Base-by-base conservation (phyloP, 2,329 filamentous ascomycete genomes). In the Cordyceps tenuipes region DNA sequence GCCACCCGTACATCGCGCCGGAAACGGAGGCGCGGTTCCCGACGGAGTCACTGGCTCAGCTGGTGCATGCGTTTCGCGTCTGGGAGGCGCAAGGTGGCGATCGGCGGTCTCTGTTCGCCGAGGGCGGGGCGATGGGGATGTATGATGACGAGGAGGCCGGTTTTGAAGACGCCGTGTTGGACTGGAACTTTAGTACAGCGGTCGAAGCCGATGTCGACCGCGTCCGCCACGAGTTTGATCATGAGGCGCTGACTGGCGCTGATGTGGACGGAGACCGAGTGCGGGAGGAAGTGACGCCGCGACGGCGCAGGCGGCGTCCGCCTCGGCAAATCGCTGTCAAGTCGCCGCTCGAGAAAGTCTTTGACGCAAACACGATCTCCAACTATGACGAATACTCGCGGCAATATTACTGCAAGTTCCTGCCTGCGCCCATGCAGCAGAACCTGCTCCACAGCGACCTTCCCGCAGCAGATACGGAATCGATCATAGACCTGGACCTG, bases 11-110 rank as follows among this genome's bases (percentile, higher is more conserved):
- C 68, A 79, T 90, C 58, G 73, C 34, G 12, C 12, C 73, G 51
- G 52, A 1, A 8, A 87, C 85, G 0, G 75, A 75, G 3, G 73
- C 77, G 39, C 74, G 73, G 60, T 85, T 86, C 65, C 86, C 87
- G 0, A 85, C 84, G 0, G 78, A 78, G 0, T 79, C 77, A 15
- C 77, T 90, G 3, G 75, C 81, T 8, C 75, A 82, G 62, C 76
- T 90, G 2, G 83, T 90, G 17, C 81, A 83, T 65, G 83, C 82
- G 7, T 90, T 86, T 71, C 83, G 82, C 65, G 71, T 82, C 13
- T 90, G 87, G 87, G 86, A 89, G 69, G 79, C 83, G 21, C 79
- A 81, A 64, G 87, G 87, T 34, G 87, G 87, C 19, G 82, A 80
- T 63, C 79, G 87, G 50, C 80, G 80, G 63, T 84, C 82, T 15